Evolutionary conservation across 768 basidiomycete genomes (phyloP), one percentile per base, ranked within the genome.

Genomic region (Pleurotus eryngii): DNA sequence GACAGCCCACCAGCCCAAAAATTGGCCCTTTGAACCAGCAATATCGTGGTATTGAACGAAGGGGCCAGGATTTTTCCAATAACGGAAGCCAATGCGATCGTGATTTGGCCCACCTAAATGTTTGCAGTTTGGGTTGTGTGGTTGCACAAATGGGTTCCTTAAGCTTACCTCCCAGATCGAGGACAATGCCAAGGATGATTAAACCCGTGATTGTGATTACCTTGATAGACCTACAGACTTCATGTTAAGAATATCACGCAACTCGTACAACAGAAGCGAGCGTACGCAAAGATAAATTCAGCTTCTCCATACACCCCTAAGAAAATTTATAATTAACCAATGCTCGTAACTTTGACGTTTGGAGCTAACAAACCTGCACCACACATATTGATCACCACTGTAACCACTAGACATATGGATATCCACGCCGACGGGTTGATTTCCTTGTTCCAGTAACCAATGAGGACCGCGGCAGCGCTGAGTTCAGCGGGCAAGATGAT

Each of bases 61-160:
- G 0, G 95, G 86, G 9, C 96, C 96, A 0, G 95, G 95, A 62
- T 95, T 60, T 59, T 85, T 88, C 92, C 93, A 95, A 75, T 89
- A 92, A 26, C 85, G 77, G 69, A 87, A 87, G 0, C 86, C 85
- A 67, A 81, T 58, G 42, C 90, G 82, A 65, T 92, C 90, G 64
- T 89, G 87, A 63, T 82, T 72, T 5, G 93, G 94, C 2, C 91
- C 95, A 57, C 92, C 94, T 79, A 46, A 17, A 15, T 18, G 14
- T 15, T 4, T 17, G 39, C 24, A 55, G 20, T 11, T 30, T 7
- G n/a, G n/a, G 12, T 17, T 6, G 6, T 24, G 14, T 11, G 11
- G 20, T 3, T 47, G 17, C 43, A 7, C 9, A 5, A 14, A 51
- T 53, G 18, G 46, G 15, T 20, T 18, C 49, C 30, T 35, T 30